These are phyloP conservation scores for Cyclostephanos tholiformis DNA, from an alignment of 108 stramenopile species.

Conservation along the genomic window DNA sequence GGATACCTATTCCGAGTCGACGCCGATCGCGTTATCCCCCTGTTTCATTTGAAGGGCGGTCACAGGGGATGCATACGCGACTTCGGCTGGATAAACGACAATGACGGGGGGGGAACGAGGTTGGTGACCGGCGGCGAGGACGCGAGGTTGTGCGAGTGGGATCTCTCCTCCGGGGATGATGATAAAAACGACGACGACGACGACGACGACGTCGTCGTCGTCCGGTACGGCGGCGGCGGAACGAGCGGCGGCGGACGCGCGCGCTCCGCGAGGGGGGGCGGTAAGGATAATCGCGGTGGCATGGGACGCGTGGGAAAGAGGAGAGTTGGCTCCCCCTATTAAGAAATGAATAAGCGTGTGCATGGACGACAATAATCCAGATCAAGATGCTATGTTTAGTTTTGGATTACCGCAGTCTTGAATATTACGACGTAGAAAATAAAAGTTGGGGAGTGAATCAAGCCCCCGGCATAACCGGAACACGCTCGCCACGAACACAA, in stretches of 20 bases:
- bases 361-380: too few relatives aligned
- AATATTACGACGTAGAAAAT: too few relatives aligned
- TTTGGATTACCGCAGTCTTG: too few relatives aligned
- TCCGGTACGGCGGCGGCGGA: not conserved
- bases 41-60: slow-evolving; percentile 59
- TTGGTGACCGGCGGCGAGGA: slow-evolving; percentile 86
- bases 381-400: too few relatives aligned
- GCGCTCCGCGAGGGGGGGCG: not conserved
- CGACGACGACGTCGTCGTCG: not conserved
- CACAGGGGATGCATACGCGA: slow-evolving; percentile 80
- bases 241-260: slow-evolving; percentile 8
- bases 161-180: slow-evolving; percentile 8
- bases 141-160: slow-evolving; percentile 87
- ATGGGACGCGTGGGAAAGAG: slow-evolving; percentile 27
- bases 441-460: too few relatives aligned
- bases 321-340: slow-evolving; percentile 42
- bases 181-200: not conserved
- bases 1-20: slow-evolving; percentile 66
- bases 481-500: not conserved
- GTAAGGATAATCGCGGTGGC: not conserved
- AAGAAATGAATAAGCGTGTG: too few relatives aligned
- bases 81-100: slow-evolving; percentile 53
- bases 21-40: slow-evolving; percentile 53
- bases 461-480: not conserved
- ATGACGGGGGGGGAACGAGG: slow-evolving; percentile 15